Percentiles rank a stretch among this genome's conserved stretches.
phyloP scores from a whole-genome alignment of 2,329 filamentous ascomycete species.

The Ustulina deusta region DNA sequence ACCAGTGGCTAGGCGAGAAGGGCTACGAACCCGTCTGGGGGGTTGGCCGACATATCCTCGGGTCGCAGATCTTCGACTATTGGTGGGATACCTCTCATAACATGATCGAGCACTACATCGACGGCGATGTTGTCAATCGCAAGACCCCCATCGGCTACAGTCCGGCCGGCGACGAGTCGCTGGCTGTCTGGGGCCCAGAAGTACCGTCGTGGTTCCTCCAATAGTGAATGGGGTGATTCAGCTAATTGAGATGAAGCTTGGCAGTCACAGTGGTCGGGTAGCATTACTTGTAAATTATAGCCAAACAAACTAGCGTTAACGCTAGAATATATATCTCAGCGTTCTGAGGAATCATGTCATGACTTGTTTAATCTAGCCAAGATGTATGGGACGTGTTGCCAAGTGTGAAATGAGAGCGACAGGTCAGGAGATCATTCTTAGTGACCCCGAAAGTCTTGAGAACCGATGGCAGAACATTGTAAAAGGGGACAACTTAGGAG shows the following conservation, averaged over 20 bases:
- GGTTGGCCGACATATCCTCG: conserved; percentile 36
- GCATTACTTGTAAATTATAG: not conserved
- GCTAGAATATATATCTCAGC: not conserved
- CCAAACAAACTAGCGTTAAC: not conserved
- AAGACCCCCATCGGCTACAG: conserved; percentile 36
- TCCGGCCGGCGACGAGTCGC: conserved; percentile 34
- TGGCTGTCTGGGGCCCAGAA: conserved; percentile 39
- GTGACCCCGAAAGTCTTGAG: not conserved
- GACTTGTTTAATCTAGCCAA: not conserved
- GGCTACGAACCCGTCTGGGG: conserved; percentile 37
- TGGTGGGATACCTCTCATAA: conserved; percentile 37
- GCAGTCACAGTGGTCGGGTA: not conserved
- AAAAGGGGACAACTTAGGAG: not conserved
- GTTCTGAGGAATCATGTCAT: not conserved
- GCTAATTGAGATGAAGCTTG: not conserved
- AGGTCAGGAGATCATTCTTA: not conserved
- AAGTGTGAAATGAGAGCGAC: not conserved
- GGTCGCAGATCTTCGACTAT: conserved; percentile 39
- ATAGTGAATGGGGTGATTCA: not conserved
- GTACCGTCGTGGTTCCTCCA: conserved; percentile 35
- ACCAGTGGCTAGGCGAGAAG: conserved; percentile 33
- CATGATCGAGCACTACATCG: conserved; percentile 39
- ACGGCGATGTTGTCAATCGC: conserved; percentile 36
- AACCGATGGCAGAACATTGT: not conserved
- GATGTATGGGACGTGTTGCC: not conserved